Base-by-base conservation (phyloP, 257 asterid genomes). In the Lycium ferocissimum region DNA sequence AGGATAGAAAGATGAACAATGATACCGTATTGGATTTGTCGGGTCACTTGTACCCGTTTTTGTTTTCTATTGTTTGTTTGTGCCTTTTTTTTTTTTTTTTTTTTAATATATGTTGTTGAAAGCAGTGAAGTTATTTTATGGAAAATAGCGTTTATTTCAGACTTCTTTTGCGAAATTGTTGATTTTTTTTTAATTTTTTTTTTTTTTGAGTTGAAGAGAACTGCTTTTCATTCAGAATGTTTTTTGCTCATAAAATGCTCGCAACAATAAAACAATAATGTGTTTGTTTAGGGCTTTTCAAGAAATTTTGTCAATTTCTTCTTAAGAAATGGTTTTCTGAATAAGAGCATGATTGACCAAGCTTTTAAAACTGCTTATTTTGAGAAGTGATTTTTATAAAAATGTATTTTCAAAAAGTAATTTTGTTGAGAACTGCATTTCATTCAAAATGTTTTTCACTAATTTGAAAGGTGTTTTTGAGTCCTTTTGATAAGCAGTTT, bases 11-110 rank as follows among this genome's bases (percentile, higher is more conserved):
- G 62, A 1, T 49, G 81, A 8, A 49, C 62, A 49, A 49, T 7
- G 62, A 49, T 12, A 49, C 62, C 62, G 33, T 11, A 73, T 75
- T 49, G 45, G 62, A 12, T 22, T 75, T 49, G 81, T 75, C 81
- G 81, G 81, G 81, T 75, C 43, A 75, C n/a, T 43, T 2, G 5
- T 2, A n/a, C 61, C 61, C 61, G 13, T 22, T 75, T 75, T 13
- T 49, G 62, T 75, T 75, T 75, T 49, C 20, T 73, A 10, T 38
- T 13, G 2, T 45, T 7, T 26, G 0, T n/a, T 45, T 72, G 0
- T 45, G 58, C 18, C 9, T 9, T n/a, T 20, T 45, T 10, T 20
- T 73, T n/a, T 43, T 54, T 0, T 54, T 56, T 56, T 56, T 13
- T 12, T 0, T 56, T 13, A 26, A 26, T 26, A 26, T 14, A 12